Evolutionary conservation across 2,329 filamentous ascomycete species (phyloP).

Genomic region (Beauveria sp.): DNA sequence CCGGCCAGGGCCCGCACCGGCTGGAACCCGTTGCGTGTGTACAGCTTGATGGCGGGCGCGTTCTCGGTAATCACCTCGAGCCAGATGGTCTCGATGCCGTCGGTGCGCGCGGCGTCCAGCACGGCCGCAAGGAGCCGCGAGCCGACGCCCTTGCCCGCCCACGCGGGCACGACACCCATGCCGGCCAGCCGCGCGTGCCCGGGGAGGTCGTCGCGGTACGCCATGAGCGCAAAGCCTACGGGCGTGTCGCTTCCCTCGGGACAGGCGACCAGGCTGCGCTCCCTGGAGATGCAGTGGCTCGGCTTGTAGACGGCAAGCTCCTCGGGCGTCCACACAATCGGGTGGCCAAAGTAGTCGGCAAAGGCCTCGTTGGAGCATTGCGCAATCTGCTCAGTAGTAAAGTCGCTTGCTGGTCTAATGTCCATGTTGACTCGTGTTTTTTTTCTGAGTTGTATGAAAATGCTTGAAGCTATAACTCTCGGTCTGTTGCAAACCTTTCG

Average conservation of each 20-base stretch:
- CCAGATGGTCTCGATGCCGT: slow-evolving; percentile 13
- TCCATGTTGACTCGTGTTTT: background rate
- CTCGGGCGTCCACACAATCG: slow-evolving; percentile 9
- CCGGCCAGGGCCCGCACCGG: slow-evolving; percentile 13
- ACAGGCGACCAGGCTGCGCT: slow-evolving; percentile 13
- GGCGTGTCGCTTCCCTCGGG: slow-evolving; percentile 5
- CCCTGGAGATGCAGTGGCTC: slow-evolving; percentile 9
- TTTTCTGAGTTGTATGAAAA: no score
- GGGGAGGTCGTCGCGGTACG: slow-evolving; percentile 15
- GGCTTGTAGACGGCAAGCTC: slow-evolving; percentile 2
- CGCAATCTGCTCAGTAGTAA: slow-evolving; percentile 8
- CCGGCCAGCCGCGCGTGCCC: slow-evolving; percentile 13
- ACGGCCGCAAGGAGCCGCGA: slow-evolving; percentile 8
- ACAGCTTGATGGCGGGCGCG: slow-evolving; percentile 14
- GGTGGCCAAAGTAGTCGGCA: slow-evolving; percentile 13
- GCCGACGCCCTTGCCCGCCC: slow-evolving; percentile 15
- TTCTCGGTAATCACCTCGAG: slow-evolving; percentile 18
- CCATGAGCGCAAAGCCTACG: slow-evolving; percentile 16
- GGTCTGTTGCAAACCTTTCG: no score
- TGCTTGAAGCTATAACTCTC: no score
- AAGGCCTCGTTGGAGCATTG: slow-evolving; percentile 14
- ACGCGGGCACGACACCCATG: slow-evolving; percentile 16
- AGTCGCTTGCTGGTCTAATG: background rate
- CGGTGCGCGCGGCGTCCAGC: slow-evolving; percentile 11
- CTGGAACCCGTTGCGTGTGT: slow-evolving; percentile 14